A percentile compares a stretch with the other conserved stretches of the same genome.
phyloP scores from a whole-genome alignment of 257 asterid genomes.

The Jaltomata sinuosa region DNA sequence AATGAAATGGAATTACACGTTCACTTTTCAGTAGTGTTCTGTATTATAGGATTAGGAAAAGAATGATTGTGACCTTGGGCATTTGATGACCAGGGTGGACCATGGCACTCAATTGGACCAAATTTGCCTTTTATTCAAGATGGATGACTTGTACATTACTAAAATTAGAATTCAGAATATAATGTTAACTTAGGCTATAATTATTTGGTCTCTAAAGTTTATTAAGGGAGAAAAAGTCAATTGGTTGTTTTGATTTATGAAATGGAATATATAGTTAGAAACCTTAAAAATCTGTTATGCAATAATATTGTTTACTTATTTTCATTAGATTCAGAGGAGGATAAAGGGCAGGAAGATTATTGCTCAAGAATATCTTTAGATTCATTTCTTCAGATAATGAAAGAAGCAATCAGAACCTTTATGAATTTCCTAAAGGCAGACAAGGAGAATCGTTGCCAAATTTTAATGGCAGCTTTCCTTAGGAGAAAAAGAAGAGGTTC shows the following conservation, averaged over 20 bases:
- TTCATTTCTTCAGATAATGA: constrained; percentile 61
- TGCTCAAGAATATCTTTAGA: constrained; percentile 68
- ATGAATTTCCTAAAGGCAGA: constrained; percentile 80
- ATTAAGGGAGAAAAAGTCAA: background rate
- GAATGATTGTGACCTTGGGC: background rate
- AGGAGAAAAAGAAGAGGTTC: constrained; percentile 45
- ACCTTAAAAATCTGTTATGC: background rate
- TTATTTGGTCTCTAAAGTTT: background rate
- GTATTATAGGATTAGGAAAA: background rate
- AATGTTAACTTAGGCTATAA: background rate
- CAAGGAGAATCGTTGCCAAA: constrained; percentile 52
- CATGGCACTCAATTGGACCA: background rate
- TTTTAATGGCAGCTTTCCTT: constrained; percentile 42
- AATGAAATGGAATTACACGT: no score
- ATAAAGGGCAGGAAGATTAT: constrained; percentile 39
- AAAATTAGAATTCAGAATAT: background rate
- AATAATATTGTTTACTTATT: background rate
- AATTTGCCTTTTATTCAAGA: background rate
- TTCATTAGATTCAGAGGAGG: constrained; percentile 45
- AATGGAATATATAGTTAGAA: background rate
- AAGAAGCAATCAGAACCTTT: constrained; percentile 74
- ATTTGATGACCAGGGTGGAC: background rate
- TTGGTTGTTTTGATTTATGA: background rate
- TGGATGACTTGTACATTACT: background rate
- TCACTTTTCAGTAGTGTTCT: background rate